Conservation (phyloP, 495 filamentous ascomycete species). For the Amorphotheca resinae region DNA sequence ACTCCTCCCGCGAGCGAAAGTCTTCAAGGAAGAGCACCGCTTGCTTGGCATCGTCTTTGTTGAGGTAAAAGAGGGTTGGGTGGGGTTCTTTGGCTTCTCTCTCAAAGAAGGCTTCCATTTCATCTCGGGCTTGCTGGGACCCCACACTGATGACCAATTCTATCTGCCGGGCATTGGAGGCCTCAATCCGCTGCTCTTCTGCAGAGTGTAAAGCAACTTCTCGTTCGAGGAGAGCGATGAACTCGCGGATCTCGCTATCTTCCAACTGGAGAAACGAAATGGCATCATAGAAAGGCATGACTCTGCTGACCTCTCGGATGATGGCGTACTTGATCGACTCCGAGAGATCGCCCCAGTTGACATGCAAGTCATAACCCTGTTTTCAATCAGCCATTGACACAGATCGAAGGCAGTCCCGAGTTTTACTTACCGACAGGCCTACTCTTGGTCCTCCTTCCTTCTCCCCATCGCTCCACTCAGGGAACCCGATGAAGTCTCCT, state of each 20-base stretch:
- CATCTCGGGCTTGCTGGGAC: not conserved
- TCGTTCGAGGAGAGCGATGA: not conserved
- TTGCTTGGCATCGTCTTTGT: not conserved
- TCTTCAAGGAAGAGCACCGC: constrained; percentile 2
- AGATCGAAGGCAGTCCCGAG: not conserved
- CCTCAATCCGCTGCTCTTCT: not conserved
- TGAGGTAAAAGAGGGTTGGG: not conserved
- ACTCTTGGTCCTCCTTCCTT: not conserved
- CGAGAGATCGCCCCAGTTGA: constrained; percentile 8
- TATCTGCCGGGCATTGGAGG: not conserved
- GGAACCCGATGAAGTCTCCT: not conserved
- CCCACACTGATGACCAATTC: not conserved
- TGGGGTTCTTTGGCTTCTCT: not conserved
- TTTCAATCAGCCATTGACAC: not conserved
- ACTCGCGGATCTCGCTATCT: not conserved
- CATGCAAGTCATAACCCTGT: not conserved
- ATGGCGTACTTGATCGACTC: constrained; percentile 8
- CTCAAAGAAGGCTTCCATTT: not conserved
- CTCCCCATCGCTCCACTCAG: not conserved
- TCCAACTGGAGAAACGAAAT: not conserved
- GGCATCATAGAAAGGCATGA: not conserved
- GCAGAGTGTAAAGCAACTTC: not conserved
- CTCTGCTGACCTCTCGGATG: constrained; percentile 1
- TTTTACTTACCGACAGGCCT: not conserved
- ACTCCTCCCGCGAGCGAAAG: not conserved